Conservation (phyloP, 2,329 filamentous ascomycete species). For the Canariomyces notabilis region DNA sequence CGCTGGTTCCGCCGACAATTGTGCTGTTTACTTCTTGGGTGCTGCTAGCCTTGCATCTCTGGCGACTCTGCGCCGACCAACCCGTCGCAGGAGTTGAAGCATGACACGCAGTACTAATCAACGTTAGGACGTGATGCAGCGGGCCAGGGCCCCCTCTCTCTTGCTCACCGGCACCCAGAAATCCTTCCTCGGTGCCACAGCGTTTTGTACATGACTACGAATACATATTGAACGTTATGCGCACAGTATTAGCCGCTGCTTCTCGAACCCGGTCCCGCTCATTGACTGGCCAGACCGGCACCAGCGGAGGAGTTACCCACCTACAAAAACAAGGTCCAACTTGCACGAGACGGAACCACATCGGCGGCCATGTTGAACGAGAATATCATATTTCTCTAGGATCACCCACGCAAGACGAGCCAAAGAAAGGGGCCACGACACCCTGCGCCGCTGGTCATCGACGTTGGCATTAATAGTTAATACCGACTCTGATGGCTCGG, state of each 20-base stretch:
- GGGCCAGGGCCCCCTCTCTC: constrained; percentile 24
- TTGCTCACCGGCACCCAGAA: constrained; percentile 14
- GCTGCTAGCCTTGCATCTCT: constrained; percentile 12
- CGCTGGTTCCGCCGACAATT: constrained; percentile 12
- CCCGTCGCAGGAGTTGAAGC: constrained; percentile 29
- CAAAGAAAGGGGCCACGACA: constrained; percentile 22
- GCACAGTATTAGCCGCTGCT: constrained; percentile 6
- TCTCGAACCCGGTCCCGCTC: constrained; percentile 1
- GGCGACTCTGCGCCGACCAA: constrained; percentile 24
- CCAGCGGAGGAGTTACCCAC: constrained; percentile 2
- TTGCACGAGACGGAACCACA: constrained; percentile 20
- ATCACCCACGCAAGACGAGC: constrained; percentile 20
- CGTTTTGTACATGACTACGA: not conserved
- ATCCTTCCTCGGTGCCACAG: constrained; percentile 9
- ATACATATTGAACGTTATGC: constrained; percentile 9
- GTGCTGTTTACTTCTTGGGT: constrained; percentile 17
- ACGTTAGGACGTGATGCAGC: constrained; percentile 31
- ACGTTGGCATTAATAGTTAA: constrained; percentile 17
- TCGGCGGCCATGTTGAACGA: constrained; percentile 29
- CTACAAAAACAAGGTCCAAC: constrained; percentile 10
- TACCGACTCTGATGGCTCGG: constrained; percentile 28
- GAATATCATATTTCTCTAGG: constrained; percentile 7
- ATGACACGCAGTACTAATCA: too few relatives aligned
- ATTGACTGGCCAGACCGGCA: constrained; percentile 5
- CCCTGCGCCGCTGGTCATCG: too few relatives aligned